A percentile compares a stretch with the other conserved stretches of the same genome.
Evolutionary conservation across 2,329 filamentous ascomycete genomes (phyloP).

Genomic region (Atkinsonella texensis): DNA sequence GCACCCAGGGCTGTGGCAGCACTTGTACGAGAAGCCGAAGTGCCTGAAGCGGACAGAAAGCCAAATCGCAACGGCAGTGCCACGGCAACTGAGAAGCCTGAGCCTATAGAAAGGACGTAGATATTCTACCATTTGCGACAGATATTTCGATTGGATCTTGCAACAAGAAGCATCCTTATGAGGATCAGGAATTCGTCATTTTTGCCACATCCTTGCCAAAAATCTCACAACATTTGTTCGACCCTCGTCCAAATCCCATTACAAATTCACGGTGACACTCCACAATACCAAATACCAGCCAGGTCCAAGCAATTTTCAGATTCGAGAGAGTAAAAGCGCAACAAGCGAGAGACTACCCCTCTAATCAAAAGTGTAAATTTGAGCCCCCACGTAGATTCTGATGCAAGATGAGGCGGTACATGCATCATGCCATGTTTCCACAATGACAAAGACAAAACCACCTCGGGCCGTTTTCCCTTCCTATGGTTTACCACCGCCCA

Average conservation of each 20-base stretch:
- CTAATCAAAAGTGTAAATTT: neutral
- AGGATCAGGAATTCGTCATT: no score
- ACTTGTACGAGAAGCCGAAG: constrained; percentile 5
- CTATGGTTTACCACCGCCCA: neutral
- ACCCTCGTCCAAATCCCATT: no score
- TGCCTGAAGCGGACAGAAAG: neutral
- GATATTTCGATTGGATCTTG: no score
- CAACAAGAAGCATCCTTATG: no score
- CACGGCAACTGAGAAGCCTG: neutral
- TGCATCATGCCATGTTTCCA: neutral
- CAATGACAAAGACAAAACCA: neutral
- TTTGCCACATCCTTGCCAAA: no score
- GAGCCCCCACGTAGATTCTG: neutral
- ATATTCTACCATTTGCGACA: neutral
- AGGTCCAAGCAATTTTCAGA: no score
- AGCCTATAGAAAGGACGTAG: neutral
- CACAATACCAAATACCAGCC: no score
- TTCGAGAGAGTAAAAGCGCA: neutral
- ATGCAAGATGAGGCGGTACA: neutral
- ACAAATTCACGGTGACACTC: no score
- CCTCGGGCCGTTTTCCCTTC: neutral
- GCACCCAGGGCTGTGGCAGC: constrained; percentile 4
- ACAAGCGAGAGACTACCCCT: neutral
- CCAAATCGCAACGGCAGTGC: neutral
- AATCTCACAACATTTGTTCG: no score